Percentiles rank a stretch among this genome's conserved stretches.
These are phyloP conservation scores for Verbascum thapsus DNA, from an alignment of 257 asterid species.

Conservation along the genomic window DNA sequence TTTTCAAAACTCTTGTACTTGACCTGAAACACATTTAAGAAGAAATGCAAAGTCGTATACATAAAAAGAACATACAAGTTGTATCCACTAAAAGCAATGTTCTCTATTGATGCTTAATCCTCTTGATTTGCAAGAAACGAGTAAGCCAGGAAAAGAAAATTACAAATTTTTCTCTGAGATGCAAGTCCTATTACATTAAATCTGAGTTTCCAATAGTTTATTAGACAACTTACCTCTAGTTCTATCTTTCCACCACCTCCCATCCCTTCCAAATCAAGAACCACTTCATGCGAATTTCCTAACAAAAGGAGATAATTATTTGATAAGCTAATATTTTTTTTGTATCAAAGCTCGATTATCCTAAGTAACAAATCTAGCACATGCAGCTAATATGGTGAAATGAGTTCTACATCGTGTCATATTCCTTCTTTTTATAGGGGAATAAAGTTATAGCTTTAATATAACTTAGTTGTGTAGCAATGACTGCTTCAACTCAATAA, in stretches of 20 bases:
- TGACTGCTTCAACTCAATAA: conserved; percentile 11
- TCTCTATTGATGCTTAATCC: neutral
- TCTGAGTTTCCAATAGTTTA: conserved; percentile 20
- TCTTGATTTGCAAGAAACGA: neutral
- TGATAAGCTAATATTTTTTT: conserved; percentile 27
- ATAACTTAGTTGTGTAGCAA: conserved; percentile 16
- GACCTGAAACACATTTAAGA: conserved; percentile 52
- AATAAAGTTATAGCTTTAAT: neutral
- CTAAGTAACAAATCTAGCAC: conserved; percentile 11
- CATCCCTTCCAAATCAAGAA: conserved; percentile 96
- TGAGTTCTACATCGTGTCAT: conserved; percentile 13
- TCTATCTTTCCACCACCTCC: conserved; percentile 98
- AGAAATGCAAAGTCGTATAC: neutral
- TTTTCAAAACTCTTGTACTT: conserved; percentile 85
- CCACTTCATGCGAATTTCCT: conserved; percentile 77
- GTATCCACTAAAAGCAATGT: neutral
- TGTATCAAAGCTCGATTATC: neutral
- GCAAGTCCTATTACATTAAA: conserved; percentile 11
- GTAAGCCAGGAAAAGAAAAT: neutral
- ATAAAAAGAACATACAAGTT: conserved; percentile 1
- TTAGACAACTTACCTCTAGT: conserved; percentile 68
- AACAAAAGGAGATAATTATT: conserved; percentile 38
- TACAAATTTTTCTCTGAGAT: conserved; percentile 1
- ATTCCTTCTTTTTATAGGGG: neutral
- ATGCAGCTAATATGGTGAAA: conserved; percentile 17